Evolutionary conservation across 768 basidiomycete genomes (phyloP).

Genomic region (Rubroboletus pulcherrimus): DNA sequence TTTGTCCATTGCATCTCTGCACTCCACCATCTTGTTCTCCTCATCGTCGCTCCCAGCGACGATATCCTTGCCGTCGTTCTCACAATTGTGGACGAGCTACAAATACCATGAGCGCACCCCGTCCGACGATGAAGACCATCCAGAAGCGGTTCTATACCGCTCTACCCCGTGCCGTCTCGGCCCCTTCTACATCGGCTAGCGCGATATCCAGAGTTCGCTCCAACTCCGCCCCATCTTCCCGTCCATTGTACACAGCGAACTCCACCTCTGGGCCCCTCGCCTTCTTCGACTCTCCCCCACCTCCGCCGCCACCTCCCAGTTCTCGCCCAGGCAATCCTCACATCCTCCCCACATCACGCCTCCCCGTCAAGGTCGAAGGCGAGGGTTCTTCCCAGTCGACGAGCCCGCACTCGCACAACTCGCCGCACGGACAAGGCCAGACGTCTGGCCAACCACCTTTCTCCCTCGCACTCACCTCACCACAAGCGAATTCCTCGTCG

Average conservation of each 20-base stretch:
- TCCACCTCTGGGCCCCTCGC: conserved; percentile 30
- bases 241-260: conserved; percentile 41
- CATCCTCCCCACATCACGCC: conserved; percentile 38
- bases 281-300: conserved; percentile 40
- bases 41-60: conserved; percentile 15
- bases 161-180: conserved; percentile 34
- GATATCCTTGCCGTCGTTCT: not conserved
- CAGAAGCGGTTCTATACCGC: conserved; percentile 51
- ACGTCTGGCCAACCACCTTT: conserved; percentile 33
- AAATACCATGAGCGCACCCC: conserved; percentile 33
- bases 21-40: not conserved
- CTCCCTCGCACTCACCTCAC: conserved; percentile 44
- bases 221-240: conserved; percentile 37
- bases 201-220: conserved; percentile 42
- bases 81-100: not conserved
- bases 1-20: not conserved
- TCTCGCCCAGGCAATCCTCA: conserved; percentile 40
- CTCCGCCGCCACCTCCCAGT: conserved; percentile 37
- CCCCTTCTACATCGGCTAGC: conserved; percentile 28
- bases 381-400: conserved; percentile 39
- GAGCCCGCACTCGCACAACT: conserved; percentile 28
- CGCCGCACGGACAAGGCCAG: conserved; percentile 36
- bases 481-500: conserved; percentile 35
- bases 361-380: conserved; percentile 44
- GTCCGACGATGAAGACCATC: conserved; percentile 45